A percentile compares a stretch with the other conserved stretches of the same genome.
Evolutionary conservation across 164 flowering plant species (phyloP).

Genomic region (Tinospora cordifolia): DNA sequence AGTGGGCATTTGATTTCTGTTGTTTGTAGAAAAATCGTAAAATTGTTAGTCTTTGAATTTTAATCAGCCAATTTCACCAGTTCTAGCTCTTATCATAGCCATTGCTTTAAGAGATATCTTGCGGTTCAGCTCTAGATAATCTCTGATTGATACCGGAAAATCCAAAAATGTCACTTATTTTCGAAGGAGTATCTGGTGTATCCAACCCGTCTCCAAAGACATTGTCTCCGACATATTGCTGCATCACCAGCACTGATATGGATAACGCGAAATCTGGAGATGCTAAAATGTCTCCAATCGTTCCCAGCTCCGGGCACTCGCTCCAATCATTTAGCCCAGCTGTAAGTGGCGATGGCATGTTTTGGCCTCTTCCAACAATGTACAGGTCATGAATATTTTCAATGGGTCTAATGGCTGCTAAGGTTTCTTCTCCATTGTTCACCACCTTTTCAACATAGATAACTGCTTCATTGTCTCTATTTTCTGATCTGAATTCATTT

Average conservation of each 20-base stretch:
- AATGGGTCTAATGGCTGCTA: conserved; percentile 1
- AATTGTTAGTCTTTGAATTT: neutral
- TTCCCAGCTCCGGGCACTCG: conserved; percentile 3
- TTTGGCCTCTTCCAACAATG: conserved; percentile 5
- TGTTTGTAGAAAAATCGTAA: neutral
- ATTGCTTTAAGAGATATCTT: neutral
- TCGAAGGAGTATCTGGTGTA: neutral
- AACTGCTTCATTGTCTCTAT: neutral
- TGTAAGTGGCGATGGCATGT: neutral
- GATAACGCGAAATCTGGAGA: neutral
- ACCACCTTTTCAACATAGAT: conserved; percentile 5
- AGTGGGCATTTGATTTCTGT: neutral
- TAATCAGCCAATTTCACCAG: neutral
- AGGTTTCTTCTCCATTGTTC: conserved; percentile 6
- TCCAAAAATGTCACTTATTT: neutral
- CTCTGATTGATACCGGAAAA: neutral
- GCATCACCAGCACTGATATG: neutral
- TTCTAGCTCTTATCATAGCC: neutral
- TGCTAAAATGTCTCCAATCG: conserved; percentile 1
- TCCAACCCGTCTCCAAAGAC: neutral
- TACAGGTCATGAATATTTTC: conserved; percentile 4
- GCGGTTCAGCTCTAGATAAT: neutral
- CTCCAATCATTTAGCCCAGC: conserved; percentile 5
- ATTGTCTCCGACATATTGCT: neutral
- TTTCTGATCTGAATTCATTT: neutral